phyloP scores from a whole-genome alignment of 768 basidiomycete species.

The Kondoa malvinella region DNA sequence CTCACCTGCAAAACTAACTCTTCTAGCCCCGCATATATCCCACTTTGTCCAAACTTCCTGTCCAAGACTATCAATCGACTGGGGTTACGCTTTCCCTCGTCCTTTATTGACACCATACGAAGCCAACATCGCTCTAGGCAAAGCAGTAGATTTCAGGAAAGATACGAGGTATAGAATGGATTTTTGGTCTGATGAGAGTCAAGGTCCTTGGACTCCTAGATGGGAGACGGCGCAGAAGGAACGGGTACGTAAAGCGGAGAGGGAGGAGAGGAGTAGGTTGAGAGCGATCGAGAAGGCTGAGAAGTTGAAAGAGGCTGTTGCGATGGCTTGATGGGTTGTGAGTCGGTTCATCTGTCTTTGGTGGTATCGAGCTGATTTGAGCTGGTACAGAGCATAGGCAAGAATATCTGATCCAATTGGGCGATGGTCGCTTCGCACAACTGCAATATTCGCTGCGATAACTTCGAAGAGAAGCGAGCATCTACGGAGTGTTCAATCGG shows the following conservation, averaged over 20 bases:
- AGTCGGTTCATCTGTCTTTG: too few species aligned
- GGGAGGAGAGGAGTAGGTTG: conserved; percentile 10
- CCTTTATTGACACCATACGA: conserved; percentile 90
- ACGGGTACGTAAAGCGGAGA: conserved; percentile 9
- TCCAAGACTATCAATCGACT: conserved; percentile 89
- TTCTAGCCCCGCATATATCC: conserved; percentile 64
- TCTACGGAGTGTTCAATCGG: too few species aligned
- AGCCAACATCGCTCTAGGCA: conserved; percentile 65
- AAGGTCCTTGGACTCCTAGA: conserved; percentile 28
- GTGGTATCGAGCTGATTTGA: too few species aligned
- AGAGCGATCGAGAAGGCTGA: neutral
- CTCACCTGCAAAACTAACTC: conserved; percentile 78
- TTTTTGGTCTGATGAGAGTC: conserved; percentile 52
- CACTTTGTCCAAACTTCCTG: conserved; percentile 93
- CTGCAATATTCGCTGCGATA: too few species aligned
- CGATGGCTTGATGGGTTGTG: neutral
- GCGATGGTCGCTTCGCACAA: too few species aligned
- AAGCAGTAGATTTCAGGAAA: conserved; percentile 26
- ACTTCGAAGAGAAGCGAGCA: too few species aligned
- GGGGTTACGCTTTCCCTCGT: conserved; percentile 87
- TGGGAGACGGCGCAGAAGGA: conserved; percentile 11
- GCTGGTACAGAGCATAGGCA: too few species aligned
- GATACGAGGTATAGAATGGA: conserved; percentile 72
- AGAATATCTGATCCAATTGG: too few species aligned
- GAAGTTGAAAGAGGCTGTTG: neutral